phyloP scores from a whole-genome alignment of 768 basidiomycete genomes.

The Tylopilus balloui region DNA sequence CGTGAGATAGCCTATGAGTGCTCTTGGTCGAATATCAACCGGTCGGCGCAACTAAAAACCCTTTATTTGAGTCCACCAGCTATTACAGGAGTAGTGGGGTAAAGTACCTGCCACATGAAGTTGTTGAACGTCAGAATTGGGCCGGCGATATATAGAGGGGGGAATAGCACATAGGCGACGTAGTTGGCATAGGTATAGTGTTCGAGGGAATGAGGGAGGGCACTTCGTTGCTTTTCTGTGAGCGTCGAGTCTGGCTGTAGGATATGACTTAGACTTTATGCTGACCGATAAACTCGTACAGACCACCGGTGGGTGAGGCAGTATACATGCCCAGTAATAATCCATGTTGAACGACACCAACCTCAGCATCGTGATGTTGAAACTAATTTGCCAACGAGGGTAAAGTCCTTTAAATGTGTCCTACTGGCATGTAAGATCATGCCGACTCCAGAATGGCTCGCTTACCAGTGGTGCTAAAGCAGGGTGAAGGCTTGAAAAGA shows the following conservation, averaged over 20 bases:
- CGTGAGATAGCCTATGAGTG: conserved; percentile 51
- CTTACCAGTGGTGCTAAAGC: conserved; percentile 59
- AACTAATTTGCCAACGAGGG: conserved; percentile 88
- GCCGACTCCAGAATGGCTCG: conserved; percentile 2
- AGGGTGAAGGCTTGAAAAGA: conserved; percentile 52
- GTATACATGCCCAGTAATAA: conserved; percentile 73
- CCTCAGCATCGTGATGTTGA: conserved; percentile 95
- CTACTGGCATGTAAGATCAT: conserved; percentile 34
- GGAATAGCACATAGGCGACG: conserved; percentile 82
- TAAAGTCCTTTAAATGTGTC: conserved; percentile 70
- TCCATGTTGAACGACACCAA: conserved; percentile 93
- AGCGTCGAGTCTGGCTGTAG: conserved; percentile 30
- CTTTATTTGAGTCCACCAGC: background rate
- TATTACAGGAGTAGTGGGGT: background rate
- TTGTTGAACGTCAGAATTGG: conserved; percentile 97
- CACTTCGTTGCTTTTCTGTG: conserved; percentile 58
- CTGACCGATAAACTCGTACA: conserved; percentile 12
- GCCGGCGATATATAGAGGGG: conserved; percentile 92
- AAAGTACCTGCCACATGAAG: conserved; percentile 84
- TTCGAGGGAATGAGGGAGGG: conserved; percentile 48
- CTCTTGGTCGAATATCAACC: conserved; percentile 36
- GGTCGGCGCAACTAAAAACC: conserved; percentile 57
- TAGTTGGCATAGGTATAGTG: conserved; percentile 71
- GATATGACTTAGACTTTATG: conserved; percentile 2
- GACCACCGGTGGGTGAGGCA: conserved; percentile 40